Conservation (phyloP, 257 asterid genomes). For the Przewalskia tangutica region DNA sequence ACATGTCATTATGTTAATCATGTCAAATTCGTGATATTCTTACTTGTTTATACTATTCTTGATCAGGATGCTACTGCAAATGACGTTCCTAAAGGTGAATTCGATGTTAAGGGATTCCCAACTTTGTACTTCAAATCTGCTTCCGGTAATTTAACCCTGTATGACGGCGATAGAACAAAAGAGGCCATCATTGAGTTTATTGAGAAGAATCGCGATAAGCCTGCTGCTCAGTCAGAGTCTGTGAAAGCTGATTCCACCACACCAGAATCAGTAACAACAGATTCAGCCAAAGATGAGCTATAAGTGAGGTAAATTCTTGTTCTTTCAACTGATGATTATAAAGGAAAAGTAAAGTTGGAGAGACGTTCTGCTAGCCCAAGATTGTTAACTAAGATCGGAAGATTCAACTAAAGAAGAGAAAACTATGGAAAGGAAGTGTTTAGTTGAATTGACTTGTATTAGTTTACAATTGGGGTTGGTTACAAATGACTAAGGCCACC, state of each 20-base stretch:
- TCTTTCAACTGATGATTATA: background rate
- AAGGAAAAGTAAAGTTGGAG: too few species aligned
- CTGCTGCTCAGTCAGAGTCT: slow-evolving; percentile 22
- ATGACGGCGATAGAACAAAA: slow-evolving; percentile 60
- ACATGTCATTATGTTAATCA: background rate
- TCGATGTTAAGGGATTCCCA: slow-evolving; percentile 65
- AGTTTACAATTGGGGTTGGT: too few species aligned
- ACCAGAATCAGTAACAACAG: slow-evolving; percentile 19
- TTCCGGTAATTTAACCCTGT: slow-evolving; percentile 34
- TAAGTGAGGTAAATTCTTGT: slow-evolving; percentile 20
- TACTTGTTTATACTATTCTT: background rate
- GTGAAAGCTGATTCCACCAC: slow-evolving; percentile 8
- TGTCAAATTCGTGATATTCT: background rate
- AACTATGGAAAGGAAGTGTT: too few species aligned
- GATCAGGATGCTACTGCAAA: slow-evolving; percentile 67
- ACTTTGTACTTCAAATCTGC: slow-evolving; percentile 72
- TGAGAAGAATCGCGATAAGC: slow-evolving; percentile 34
- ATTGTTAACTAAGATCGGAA: too few species aligned
- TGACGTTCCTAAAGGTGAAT: slow-evolving; percentile 48
- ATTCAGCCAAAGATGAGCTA: slow-evolving; percentile 53
- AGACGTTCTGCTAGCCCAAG: too few species aligned
- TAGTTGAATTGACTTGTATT: too few species aligned
- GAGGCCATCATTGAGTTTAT: slow-evolving; percentile 54
- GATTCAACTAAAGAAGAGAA: too few species aligned
- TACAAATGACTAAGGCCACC: too few species aligned